These are phyloP conservation scores for Arthrobotrys sphaeroides DNA, from an alignment of 2,329 filamentous ascomycete genomes.

Conservation along the genomic window DNA sequence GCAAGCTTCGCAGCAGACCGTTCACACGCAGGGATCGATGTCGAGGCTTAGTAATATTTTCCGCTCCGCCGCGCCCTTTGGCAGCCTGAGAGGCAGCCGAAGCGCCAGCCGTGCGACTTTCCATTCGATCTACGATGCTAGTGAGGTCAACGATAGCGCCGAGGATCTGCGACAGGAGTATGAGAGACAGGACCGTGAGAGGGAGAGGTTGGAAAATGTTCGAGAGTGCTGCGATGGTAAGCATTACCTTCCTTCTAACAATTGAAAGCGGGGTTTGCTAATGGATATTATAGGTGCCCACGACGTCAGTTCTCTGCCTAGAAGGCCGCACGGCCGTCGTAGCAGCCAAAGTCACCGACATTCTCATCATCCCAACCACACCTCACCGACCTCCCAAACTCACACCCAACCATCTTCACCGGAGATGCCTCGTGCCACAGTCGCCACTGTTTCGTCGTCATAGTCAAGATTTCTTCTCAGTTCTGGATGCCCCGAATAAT, in stretches of 20 bases:
- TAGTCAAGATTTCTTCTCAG: background rate
- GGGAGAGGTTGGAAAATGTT: constrained; percentile 89
- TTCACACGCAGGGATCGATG: constrained; percentile 64
- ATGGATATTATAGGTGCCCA: constrained; percentile 71
- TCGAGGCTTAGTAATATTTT: constrained; percentile 71
- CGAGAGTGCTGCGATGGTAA: constrained; percentile 96
- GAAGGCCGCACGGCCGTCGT: constrained; percentile 56
- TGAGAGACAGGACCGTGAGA: constrained; percentile 78
- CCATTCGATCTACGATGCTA: constrained; percentile 66
- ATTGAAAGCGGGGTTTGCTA: constrained; percentile 27
- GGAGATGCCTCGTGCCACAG: constrained; percentile 36
- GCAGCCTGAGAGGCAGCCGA: constrained; percentile 67
- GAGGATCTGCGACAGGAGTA: constrained; percentile 84
- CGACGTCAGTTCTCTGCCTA: constrained; percentile 72
- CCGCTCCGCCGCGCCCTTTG: constrained; percentile 62
- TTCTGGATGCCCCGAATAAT: constrained; percentile 33
- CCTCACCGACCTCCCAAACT: constrained; percentile 20
- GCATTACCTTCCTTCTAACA: constrained; percentile 59
- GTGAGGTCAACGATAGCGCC: constrained; percentile 76
- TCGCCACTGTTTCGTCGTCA: constrained; percentile 40
- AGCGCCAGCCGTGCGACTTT: constrained; percentile 62
- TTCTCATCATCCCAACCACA: constrained; percentile 21
- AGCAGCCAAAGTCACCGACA: constrained; percentile 63
- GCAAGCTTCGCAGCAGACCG: constrained; percentile 54
- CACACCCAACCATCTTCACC: constrained; percentile 37